Percentiles rank a stretch among this genome's conserved stretches.
Evolutionary conservation across 2,329 filamentous ascomycete genomes (phyloP).

Genomic region (Fusarium odoratissimum): DNA sequence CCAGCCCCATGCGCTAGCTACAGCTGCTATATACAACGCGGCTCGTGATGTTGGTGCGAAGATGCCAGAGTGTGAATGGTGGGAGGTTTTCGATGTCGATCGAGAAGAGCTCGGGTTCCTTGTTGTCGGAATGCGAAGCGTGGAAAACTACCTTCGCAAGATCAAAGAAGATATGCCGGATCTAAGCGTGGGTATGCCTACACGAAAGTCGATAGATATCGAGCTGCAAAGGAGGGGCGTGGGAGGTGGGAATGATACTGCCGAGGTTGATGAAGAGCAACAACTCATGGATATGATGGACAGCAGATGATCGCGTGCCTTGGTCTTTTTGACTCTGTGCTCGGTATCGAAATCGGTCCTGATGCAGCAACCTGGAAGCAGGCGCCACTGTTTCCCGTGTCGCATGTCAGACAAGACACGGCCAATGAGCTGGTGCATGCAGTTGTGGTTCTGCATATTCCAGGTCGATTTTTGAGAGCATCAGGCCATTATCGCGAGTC

Average conservation of each 20-base stretch:
- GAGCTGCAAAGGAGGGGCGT: slow-evolving; percentile 69
- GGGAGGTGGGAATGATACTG: slow-evolving; percentile 41
- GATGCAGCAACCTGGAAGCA: not conserved
- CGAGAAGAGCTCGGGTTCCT: slow-evolving; percentile 94
- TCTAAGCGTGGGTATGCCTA: slow-evolving; percentile 64
- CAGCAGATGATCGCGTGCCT: slow-evolving; percentile 39
- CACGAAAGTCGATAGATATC: slow-evolving; percentile 65
- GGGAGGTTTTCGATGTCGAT: slow-evolving; percentile 98
- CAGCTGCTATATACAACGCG: slow-evolving; percentile 90
- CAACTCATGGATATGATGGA: slow-evolving; percentile 57
- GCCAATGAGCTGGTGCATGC: slow-evolving; percentile 24
- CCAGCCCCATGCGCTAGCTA: slow-evolving; percentile 86
- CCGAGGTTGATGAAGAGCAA: slow-evolving; percentile 54
- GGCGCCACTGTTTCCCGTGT: slow-evolving; percentile 16
- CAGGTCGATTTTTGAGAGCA: slow-evolving; percentile 19
- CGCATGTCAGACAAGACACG: slow-evolving; percentile 28
- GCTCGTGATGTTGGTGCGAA: slow-evolving; percentile 80
- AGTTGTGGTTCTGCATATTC: slow-evolving; percentile 8
- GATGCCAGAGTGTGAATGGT: slow-evolving; percentile 89
- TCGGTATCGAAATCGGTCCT: slow-evolving; percentile 23
- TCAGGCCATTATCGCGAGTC: slow-evolving; percentile 36
- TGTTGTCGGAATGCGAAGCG: slow-evolving; percentile 84
- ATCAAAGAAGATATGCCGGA: slow-evolving; percentile 68
- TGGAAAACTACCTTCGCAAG: slow-evolving; percentile 74
- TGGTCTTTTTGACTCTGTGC: not conserved